These are phyloP conservation scores for Porcisia hertigi DNA, from an alignment of 208 protist species.

Conservation along the genomic window DNA sequence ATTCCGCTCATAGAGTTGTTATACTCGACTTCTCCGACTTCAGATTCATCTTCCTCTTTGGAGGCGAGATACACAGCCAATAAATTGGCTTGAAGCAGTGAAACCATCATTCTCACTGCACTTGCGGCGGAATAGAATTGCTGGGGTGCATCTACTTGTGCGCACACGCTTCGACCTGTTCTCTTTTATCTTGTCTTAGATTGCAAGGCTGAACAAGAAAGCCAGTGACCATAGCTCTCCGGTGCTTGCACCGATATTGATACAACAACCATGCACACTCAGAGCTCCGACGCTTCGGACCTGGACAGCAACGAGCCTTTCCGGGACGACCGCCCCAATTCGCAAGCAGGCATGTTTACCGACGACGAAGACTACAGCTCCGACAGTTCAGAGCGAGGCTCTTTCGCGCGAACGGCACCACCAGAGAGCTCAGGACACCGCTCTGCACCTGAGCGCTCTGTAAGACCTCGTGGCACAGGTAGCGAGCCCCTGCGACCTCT, in stretches of 20 bases:
- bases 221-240: too few species aligned
- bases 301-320: slow-evolving; percentile 9
- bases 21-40: too few species aligned
- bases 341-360: slow-evolving; percentile 11
- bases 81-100: too few species aligned
- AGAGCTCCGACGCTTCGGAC: slow-evolving; percentile 11
- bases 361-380: slow-evolving; percentile 40
- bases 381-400: slow-evolving; percentile 31
- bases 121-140: too few species aligned
- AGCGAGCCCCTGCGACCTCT: slow-evolving; percentile 22
- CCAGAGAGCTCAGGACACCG: slow-evolving; percentile 15
- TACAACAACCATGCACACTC: background rate
- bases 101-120: too few species aligned
- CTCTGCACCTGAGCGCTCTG: background rate
- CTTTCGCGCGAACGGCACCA: background rate
- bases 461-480: slow-evolving; percentile 3
- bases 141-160: background rate
- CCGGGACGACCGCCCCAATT: slow-evolving; percentile 6
- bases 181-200: background rate
- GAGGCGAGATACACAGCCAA: too few species aligned
- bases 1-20: slow-evolving; percentile 6
- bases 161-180: background rate
- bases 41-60: too few species aligned
- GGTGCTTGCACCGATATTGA: background rate
- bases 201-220: background rate